Base-by-base conservation (phyloP, 2,329 filamentous ascomycete species). In the Epichloe festucae region DNA sequence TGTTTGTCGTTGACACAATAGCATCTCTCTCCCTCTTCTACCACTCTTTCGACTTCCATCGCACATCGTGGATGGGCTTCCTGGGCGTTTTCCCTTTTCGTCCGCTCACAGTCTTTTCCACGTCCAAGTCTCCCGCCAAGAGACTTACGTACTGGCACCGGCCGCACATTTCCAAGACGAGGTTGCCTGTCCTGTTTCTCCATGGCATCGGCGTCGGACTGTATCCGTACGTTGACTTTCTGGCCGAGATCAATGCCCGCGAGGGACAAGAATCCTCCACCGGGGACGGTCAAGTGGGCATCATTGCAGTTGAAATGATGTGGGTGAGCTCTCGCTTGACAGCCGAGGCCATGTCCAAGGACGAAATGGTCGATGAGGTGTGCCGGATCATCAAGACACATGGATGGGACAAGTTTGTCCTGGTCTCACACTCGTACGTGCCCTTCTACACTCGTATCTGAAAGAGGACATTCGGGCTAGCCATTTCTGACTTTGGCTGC, bases 141-240 rank as follows among this genome's bases (percentile, higher is more conserved):
- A 63, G 70, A 14, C 63, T 79, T 3, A 73, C 73, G 39, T 84
- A 84, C 65, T 84, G 79, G 78, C 70, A 79, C 57, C 73, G 75
- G 27, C 74, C 74, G 10, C 81, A 84, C 56, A 81, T 73, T 0
- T 81, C 80, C 2, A 74, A 71, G 51, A 76, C 70, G 1, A 70
- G 71, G 42, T 68, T 78, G 3, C 80, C 80, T 0, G 62, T 84
- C 14, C 63, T 84, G 5, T 84, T 81, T 60, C 73, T 84, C 31
- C 80, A 84, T 56, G 80, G 81, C 34, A 82, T 84, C 51, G 78
- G 79, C 63, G 45, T 64, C 34, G 62, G 62, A 2, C 57, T 84
- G 3, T 74, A 77, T 56, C 74, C 78, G 0, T 81, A 84, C 56
- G 69, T 73, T 19, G 66, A 70, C 27, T 79, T 81, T 57, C 61